phyloP scores from a whole-genome alignment of 2,329 filamentous ascomycete species.

The Cryphonectria radicalis region DNA sequence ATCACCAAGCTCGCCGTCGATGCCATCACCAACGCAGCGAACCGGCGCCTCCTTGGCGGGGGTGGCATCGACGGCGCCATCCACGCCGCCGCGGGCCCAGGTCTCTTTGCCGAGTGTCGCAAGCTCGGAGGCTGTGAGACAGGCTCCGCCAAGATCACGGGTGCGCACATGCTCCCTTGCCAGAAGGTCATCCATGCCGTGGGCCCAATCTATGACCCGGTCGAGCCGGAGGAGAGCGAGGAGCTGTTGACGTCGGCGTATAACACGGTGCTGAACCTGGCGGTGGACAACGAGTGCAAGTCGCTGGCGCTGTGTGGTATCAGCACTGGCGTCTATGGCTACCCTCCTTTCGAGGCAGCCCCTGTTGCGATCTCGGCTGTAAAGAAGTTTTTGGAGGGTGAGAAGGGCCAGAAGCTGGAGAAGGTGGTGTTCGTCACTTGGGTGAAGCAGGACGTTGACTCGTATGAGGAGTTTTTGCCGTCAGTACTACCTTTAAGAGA shows the following conservation, averaged over 20 bases:
- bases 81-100: conserved; percentile 76
- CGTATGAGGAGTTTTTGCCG: conserved; percentile 75
- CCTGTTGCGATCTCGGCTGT: conserved; percentile 67
- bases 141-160: conserved; percentile 82
- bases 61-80: conserved; percentile 93
- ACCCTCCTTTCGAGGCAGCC: conserved; percentile 76
- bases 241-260: conserved; percentile 68
- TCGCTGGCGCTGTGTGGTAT: conserved; percentile 83
- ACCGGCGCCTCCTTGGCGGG: conserved; percentile 76
- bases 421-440: conserved; percentile 87
- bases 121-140: conserved; percentile 73
- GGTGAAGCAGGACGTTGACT: conserved; percentile 72
- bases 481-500: conserved; percentile 53
- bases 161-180: conserved; percentile 75
- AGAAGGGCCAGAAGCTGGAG: conserved; percentile 59
- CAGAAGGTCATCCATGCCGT: conserved; percentile 87
- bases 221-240: conserved; percentile 47
- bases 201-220: conserved; percentile 72
- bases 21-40: conserved; percentile 93
- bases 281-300: conserved; percentile 66
- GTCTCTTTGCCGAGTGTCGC: conserved; percentile 72
- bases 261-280: conserved; percentile 70
- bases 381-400: conserved; percentile 56
- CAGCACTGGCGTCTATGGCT: conserved; percentile 90
- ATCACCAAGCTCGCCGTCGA: conserved; percentile 81